Base-by-base conservation (phyloP, 2,329 filamentous ascomycete genomes). In the Fusarium falciforme region DNA sequence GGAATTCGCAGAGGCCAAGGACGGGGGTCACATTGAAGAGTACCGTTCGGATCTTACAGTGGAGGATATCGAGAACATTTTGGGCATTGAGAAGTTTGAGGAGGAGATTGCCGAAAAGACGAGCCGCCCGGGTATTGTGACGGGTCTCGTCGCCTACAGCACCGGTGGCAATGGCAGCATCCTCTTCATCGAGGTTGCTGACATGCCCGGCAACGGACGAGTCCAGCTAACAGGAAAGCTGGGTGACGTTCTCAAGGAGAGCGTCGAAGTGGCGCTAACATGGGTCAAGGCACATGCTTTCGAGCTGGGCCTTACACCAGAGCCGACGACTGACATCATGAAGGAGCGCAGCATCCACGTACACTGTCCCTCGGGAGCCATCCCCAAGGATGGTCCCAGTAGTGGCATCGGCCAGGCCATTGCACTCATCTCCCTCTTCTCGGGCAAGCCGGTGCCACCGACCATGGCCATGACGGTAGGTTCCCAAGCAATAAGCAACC, bases 221-320 rank as follows among this genome's bases (percentile, higher is more conserved):
- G 94, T 99, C 38, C 96, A 98, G 84, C 91, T 99, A 29, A 99
- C 96, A 1, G 96, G 96, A 71, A 98, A 97, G 82, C 91, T 99
- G 8, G 96, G 96, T 73, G 95, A 98, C 77, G 96, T 99, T 33
- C 90, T 99, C 68, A 98, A 98, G 84, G 96, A 99, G 84, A 96
- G 93, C 72, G 96, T 98, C 47, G 96, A 98, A 83, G 96, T 99
- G 22, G 96, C 96, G 12, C 88, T 98, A 36, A 96, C 93, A 17
- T 99, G 96, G 96, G 96, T 99, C 61, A 98, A 98, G 83, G 94
- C 94, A 5, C 96, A 99, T 82, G 95, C 96, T 4, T 98, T 93
- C 79, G 94, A 97, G 79, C 88, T 99, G 14, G 95, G 95, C 11
- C 87, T 99, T 44, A 95, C 94, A 5, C 87, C 92, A 66, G 92